phyloP scores from a whole-genome alignment of 2,329 filamentous ascomycete species.

The Penicillium hordei region DNA sequence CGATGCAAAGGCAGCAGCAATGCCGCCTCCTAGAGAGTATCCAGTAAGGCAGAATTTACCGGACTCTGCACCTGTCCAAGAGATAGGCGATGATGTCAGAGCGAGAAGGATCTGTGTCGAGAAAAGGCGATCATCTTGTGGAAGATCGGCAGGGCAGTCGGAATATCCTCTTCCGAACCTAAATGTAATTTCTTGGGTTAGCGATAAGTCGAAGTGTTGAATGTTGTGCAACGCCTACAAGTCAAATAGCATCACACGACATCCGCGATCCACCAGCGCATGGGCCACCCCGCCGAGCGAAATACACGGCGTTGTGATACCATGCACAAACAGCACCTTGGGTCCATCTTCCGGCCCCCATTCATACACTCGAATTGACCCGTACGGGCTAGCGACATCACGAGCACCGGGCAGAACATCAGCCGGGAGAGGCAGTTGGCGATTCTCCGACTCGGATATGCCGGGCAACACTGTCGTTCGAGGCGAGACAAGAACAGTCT shows the following conservation, averaged over 20 bases:
- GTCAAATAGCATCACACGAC: slow-evolving; percentile 76
- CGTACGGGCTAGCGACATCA: slow-evolving; percentile 63
- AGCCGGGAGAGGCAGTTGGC: slow-evolving; percentile 62
- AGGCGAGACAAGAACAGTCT: slow-evolving; percentile 38
- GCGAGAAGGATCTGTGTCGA: slow-evolving; percentile 69
- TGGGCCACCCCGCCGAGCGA: slow-evolving; percentile 66
- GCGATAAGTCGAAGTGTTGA: not conserved
- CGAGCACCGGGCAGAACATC: slow-evolving; percentile 63
- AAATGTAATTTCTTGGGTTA: slow-evolving; percentile 9
- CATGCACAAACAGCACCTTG: slow-evolving; percentile 74
- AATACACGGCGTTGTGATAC: slow-evolving; percentile 76
- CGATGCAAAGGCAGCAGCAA: slow-evolving; percentile 67
- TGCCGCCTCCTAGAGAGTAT: slow-evolving; percentile 77
- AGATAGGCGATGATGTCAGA: slow-evolving; percentile 66
- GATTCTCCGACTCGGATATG: slow-evolving; percentile 39
- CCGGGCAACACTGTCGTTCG: slow-evolving; percentile 34
- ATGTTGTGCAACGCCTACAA: slow-evolving; percentile 34
- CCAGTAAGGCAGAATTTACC: slow-evolving; percentile 69
- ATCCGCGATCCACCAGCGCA: slow-evolving; percentile 64
- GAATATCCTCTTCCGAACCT: slow-evolving; percentile 70
- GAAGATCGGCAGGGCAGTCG: slow-evolving; percentile 64
- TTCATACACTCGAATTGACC: slow-evolving; percentile 72
- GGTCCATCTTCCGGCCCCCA: slow-evolving; percentile 71
- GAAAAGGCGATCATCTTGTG: slow-evolving; percentile 73
- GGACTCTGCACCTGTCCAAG: slow-evolving; percentile 58